Conservation (phyloP, 225 moss, liverwort and hornwort genomes). For the Physcomitrellopsis africana region DNA sequence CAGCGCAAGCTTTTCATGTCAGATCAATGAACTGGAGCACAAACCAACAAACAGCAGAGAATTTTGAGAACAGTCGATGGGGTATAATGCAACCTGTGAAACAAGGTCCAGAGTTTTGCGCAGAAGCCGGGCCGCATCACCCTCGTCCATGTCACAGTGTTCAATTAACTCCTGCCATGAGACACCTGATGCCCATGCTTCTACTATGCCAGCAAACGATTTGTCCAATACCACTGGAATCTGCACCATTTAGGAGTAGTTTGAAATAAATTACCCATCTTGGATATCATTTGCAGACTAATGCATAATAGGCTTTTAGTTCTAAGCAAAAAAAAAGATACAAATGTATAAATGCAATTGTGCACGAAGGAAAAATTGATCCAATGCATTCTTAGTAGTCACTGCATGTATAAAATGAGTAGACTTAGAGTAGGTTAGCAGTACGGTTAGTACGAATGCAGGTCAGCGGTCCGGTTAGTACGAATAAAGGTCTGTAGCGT, state of each 20-base stretch:
- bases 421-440: background rate
- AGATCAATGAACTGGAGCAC: background rate
- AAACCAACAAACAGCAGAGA: background rate
- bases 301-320: background rate
- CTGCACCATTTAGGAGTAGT: conserved; percentile 29
- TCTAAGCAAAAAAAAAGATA: too few species aligned
- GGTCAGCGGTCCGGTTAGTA: conserved; percentile 1
- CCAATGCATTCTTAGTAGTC: too few species aligned
- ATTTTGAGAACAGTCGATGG: conserved; percentile 11
- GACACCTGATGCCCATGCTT: conserved; percentile 87
- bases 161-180: conserved; percentile 83
- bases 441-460: background rate
- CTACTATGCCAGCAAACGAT: conserved; percentile 77
- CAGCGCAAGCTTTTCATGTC: background rate
- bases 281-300: conserved; percentile 4
- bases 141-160: conserved; percentile 83
- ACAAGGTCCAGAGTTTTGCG: conserved; percentile 81
- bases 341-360: too few species aligned
- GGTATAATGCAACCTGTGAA: conserved; percentile 52
- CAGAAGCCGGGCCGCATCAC: conserved; percentile 81
- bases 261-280: conserved; percentile 11
- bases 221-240: conserved; percentile 67
- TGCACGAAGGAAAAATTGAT: too few species aligned
- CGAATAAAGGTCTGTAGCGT: background rate
- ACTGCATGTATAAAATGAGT: background rate